Conservation (phyloP, 2,329 filamentous ascomycete species). For the Dactylonectria estremocensis region DNA sequence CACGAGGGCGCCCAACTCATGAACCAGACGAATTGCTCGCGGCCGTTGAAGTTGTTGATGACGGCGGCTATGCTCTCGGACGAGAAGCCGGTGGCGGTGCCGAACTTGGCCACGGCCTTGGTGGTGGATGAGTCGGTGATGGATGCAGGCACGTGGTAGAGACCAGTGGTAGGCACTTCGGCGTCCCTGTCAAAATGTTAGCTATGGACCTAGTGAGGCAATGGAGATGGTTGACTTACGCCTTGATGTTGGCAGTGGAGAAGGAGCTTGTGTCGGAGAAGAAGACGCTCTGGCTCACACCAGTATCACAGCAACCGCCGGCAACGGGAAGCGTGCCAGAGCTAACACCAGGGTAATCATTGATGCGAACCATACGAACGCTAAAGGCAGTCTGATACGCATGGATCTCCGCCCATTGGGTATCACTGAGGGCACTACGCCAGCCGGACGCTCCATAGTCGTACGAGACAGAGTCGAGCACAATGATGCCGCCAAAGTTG, state of each 20-base stretch:
- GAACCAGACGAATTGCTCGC: slow-evolving; percentile 41
- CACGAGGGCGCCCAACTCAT: slow-evolving; percentile 38
- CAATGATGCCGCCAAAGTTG: slow-evolving; percentile 30
- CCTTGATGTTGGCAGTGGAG: slow-evolving; percentile 36
- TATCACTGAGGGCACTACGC: slow-evolving; percentile 30
- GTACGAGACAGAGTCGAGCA: slow-evolving; percentile 33
- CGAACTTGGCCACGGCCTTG: slow-evolving; percentile 34
- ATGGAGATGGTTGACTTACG: neutral
- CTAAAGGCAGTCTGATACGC: slow-evolving; percentile 32
- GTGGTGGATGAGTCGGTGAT: slow-evolving; percentile 31
- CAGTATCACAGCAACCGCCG: slow-evolving; percentile 13
- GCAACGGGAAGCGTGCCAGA: slow-evolving; percentile 26
- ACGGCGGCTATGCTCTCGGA: slow-evolving; percentile 34
- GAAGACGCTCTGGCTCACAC: slow-evolving; percentile 30
- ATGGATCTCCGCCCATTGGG: slow-evolving; percentile 32
- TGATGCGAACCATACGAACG: slow-evolving; percentile 37
- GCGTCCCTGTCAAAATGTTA: neutral
- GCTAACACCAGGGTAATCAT: slow-evolving; percentile 33
- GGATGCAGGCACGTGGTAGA: slow-evolving; percentile 35
- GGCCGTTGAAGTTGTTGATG: slow-evolving; percentile 36
- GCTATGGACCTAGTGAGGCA: neutral
- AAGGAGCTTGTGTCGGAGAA: slow-evolving; percentile 32
- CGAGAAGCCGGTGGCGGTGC: slow-evolving; percentile 23
- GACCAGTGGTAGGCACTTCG: slow-evolving; percentile 31
- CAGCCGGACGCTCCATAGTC: slow-evolving; percentile 27